Percentiles rank a stretch among this genome's conserved stretches.
phyloP scores from a whole-genome alignment of 2,329 filamentous ascomycete species.

The Sporothrix phasma region DNA sequence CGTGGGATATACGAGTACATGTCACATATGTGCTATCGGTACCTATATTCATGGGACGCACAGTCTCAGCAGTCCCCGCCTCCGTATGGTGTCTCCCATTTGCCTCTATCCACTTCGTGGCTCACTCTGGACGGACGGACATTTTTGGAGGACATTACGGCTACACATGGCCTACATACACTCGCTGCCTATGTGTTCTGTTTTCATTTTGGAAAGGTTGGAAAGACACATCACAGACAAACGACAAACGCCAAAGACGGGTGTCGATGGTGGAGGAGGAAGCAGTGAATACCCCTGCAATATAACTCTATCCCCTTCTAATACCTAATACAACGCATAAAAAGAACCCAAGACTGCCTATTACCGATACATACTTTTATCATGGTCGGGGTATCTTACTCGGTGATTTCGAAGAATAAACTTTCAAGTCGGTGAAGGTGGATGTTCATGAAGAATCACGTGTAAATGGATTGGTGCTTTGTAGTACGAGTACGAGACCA shows the following conservation, averaged over 20 bases:
- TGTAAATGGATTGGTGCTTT: neutral
- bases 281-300: neutral
- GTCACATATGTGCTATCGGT: slow-evolving; percentile 39
- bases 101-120: slow-evolving; percentile 24
- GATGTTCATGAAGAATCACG: neutral
- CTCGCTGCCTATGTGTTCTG: slow-evolving; percentile 37
- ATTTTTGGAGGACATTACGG: slow-evolving; percentile 36
- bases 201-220: slow-evolving; percentile 13
- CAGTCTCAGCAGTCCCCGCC: neutral
- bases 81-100: slow-evolving; percentile 3
- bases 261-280: slow-evolving; percentile 2
- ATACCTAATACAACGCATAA: slow-evolving; percentile 33
- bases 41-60: slow-evolving; percentile 33
- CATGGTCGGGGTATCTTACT: too few relatives aligned
- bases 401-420: too few relatives aligned
- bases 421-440: neutral
- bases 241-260: neutral
- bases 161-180: slow-evolving; percentile 28
- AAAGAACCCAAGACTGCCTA: slow-evolving; percentile 12
- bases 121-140: slow-evolving; percentile 29
- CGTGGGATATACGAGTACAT: slow-evolving; percentile 35
- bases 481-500: neutral
- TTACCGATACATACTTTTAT: too few relatives aligned
- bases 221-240: slow-evolving; percentile 9
- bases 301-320: slow-evolving; percentile 24